Evolutionary conservation across 2,329 filamentous ascomycete species (phyloP).

Genomic region (Lachnellula cervina): DNA sequence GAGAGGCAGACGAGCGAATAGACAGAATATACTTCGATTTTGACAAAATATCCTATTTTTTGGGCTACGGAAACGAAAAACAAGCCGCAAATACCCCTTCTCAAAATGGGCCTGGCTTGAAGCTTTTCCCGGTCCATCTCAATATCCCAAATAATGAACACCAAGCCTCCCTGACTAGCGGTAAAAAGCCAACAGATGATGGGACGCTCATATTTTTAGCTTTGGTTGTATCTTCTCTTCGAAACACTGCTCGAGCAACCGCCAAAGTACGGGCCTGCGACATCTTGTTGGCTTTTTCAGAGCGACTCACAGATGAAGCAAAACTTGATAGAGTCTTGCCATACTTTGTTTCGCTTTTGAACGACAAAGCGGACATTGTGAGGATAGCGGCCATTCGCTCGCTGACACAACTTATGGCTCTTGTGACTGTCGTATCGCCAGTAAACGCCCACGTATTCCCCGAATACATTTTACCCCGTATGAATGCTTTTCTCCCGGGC

Average conservation of each 20-base stretch:
- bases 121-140: constrained; percentile 74
- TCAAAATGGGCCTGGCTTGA: constrained; percentile 47
- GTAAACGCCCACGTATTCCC: constrained; percentile 66
- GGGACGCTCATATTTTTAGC: constrained; percentile 90
- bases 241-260: constrained; percentile 84
- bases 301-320: constrained; percentile 87
- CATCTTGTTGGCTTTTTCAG: constrained; percentile 83
- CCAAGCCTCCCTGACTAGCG: constrained; percentile 51
- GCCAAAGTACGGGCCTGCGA: constrained; percentile 87
- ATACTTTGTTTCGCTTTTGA: constrained; percentile 77
- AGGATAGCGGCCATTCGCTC: constrained; percentile 80
- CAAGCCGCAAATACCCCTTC: constrained; percentile 31
- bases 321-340: constrained; percentile 91
- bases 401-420: constrained; percentile 79
- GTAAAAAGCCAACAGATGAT: constrained; percentile 67
- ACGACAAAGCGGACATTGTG: constrained; percentile 78
- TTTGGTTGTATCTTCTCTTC: constrained; percentile 79
- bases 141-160: constrained; percentile 84
- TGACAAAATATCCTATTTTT: constrained; percentile 94
- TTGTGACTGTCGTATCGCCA: constrained; percentile 82
- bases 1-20: constrained; percentile 89
- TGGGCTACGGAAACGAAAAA: constrained; percentile 62
- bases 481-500: constrained; percentile 54
- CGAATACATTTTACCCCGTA: constrained; percentile 62
- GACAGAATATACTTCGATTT: constrained; percentile 91